Evolutionary conservation across 768 basidiomycete genomes (phyloP), one percentile per base, ranked within the genome.

Genomic region (Trametes villosa): DNA sequence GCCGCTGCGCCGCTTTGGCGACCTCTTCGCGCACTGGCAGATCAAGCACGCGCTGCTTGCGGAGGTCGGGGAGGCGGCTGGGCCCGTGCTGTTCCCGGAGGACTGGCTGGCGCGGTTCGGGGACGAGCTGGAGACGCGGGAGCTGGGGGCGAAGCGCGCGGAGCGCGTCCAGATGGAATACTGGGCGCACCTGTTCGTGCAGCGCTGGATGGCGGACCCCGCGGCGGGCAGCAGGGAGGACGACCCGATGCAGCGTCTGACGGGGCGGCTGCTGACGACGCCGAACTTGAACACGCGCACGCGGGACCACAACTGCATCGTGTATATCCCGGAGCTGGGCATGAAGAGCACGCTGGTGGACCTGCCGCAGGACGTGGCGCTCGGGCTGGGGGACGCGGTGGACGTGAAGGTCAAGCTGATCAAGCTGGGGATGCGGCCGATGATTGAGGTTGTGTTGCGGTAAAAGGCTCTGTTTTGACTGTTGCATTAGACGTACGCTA

Each of bases 11-110:
- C 86, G 97, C 44, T 97, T 86, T 72, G 74, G 76, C 34, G 97
- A 99, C 73, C 72, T 97, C 57, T 72, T 95, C 13, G 76, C 78
- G 11, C 97, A 98, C 75, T 99, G 95, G 94, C 96, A 98, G 72
- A 85, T 99, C 74, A 96, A 97, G 69, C 78, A 87, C 50, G 83
- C 83, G 6, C 74, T 98, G 12, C 75, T 89, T 7, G 74, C 71
- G 13, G 71, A 69, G 8, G 64, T 27, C 15, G 50, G 48, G 36
- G 67, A 63, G 8, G 46, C 58, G 36, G 72, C 77, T 6, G 58
- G 57, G 46, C 74, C 77, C 40, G 68, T 79, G 4, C 87, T 90
- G 67, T 76, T 76, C 30, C 48, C 66, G 3, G 74, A 77, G 30
- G 81, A 80, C 18, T 71, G 71, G 72, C 65, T 92, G 68, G 70